Base-by-base conservation (phyloP, 1,284 basidiomycete genomes). In the Pisolithus thermaeus region DNA sequence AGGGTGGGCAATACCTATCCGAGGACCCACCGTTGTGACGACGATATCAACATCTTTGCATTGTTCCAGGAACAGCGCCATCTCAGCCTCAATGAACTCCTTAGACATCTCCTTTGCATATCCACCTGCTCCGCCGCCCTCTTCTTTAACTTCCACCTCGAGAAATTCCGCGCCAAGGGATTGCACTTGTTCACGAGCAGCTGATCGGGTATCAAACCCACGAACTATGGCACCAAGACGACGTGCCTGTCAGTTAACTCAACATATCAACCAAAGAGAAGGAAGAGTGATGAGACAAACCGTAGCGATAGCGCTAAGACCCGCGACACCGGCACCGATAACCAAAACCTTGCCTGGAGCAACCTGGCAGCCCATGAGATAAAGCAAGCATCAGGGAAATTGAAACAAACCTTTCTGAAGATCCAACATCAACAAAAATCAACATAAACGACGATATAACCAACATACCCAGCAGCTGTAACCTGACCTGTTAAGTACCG, bases 61-160 rank as follows among this genome's bases (percentile, higher is more conserved):
- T 67, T 92, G 90, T 63, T 86, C 81, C 78, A 86, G 77, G 72
- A 92, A 92, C 39, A 92, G 76, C 0, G 84, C 82, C 90, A 92
- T 92, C 67, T 92, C 90, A 11, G 90, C 90, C 49, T 84, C 88
- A 55, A 91, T 83, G 65, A 92, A 92, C 65, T 90, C 89, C 71
- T 91, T 90, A 41, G 86, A 88, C 90, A 92, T 92, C 58, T 84
- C 81, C 69, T 92, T 92, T n/a, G 89, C 90, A 62, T 92, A 92
- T 27, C 90, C 90, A 30, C 90, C 90, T 18, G 74, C 78, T 12
- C 84, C 90, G 36, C 82, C 79, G 20, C 90, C 90, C 56, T 90
- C 87, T 69, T 92, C 90, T 61, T 88, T 62, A 46, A 92, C 67
- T 14, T 76, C 64, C 25, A 92, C 88, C 61, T 92, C 90, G 20